Evolutionary conservation across 2,329 filamentous ascomycete genomes (phyloP).

Genomic region (Ceratocystis albifundus): DNA sequence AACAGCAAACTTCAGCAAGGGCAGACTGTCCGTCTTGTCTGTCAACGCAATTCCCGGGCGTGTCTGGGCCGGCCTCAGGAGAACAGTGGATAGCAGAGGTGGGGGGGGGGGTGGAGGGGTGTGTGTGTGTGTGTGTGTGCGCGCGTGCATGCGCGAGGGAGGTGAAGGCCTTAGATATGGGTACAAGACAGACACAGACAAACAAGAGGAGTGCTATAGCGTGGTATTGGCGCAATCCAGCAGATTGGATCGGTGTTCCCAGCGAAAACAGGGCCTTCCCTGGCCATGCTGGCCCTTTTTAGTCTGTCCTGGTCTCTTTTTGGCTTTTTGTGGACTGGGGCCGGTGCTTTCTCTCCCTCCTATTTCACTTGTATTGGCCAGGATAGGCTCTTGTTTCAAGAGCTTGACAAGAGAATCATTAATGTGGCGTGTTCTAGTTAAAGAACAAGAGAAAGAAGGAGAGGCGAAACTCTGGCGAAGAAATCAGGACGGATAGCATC

Average conservation of each 20-base stretch:
- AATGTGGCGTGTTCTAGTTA: slow-evolving; percentile 19
- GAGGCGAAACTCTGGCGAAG: background rate
- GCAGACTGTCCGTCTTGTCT: background rate
- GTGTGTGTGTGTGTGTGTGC: no score
- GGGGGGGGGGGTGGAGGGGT: background rate
- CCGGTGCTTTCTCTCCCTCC: background rate
- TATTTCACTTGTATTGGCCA: slow-evolving; percentile 13
- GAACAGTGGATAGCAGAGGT: background rate
- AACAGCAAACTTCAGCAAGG: background rate
- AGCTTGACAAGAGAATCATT: slow-evolving; percentile 18
- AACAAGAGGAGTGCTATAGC: no score
- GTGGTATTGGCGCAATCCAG: background rate
- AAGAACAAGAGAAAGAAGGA: background rate
- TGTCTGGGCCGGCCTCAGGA: slow-evolving; percentile 2
- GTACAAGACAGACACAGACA: no score
- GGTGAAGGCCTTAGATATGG: no score
- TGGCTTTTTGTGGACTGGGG: no score
- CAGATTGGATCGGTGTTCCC: slow-evolving; percentile 7
- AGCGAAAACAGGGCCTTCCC: background rate
- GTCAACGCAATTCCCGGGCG: slow-evolving; percentile 4
- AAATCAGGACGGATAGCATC: background rate
- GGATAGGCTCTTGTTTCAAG: slow-evolving; percentile 15
- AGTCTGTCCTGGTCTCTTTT: no score
- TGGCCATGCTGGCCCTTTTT: background rate
- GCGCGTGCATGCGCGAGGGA: no score